These are phyloP conservation scores for Polyplosphaeria fusca DNA, from an alignment of 495 filamentous ascomycete genomes.

Conservation along the genomic window DNA sequence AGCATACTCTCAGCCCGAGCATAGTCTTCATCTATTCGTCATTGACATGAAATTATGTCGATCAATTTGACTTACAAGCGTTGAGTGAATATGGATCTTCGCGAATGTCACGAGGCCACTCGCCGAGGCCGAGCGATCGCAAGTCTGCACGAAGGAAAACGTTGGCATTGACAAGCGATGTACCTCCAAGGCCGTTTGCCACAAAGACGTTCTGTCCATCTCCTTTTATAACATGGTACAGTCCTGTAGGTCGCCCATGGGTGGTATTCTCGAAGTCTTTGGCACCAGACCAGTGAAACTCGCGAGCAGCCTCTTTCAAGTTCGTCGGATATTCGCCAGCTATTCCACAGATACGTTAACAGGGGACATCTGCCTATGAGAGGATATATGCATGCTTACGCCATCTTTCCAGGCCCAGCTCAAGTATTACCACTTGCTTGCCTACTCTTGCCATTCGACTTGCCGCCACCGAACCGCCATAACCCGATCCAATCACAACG, in stretches of 20 bases:
- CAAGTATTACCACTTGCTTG: conserved; percentile 59
- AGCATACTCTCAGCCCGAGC: conserved; percentile 54
- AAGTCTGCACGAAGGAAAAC: conserved; percentile 62
- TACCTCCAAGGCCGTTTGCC: conserved; percentile 63
- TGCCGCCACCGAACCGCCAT: conserved; percentile 65
- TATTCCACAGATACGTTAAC: no score
- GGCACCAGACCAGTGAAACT: conserved; percentile 57
- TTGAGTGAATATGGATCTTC: conserved; percentile 38
- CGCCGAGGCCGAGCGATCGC: conserved; percentile 50
- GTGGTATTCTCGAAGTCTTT: conserved; percentile 41
- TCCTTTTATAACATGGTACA: conserved; percentile 63
- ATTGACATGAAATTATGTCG: no score
- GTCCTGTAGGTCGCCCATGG: conserved; percentile 54
- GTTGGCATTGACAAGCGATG: conserved; percentile 65
- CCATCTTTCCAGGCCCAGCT: conserved; percentile 62
- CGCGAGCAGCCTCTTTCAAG: conserved; percentile 44
- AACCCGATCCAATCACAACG: conserved; percentile 65
- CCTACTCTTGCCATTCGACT: conserved; percentile 62
- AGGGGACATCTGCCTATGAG: no score
- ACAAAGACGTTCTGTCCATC: conserved; percentile 65
- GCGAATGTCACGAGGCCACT: conserved; percentile 60
- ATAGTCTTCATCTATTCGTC: conserved; percentile 53
- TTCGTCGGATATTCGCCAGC: conserved; percentile 59
- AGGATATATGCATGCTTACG: conserved; percentile 45
- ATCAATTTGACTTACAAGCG: no score